phyloP scores from a whole-genome alignment of 441 rosid species.

The Eruca vesicaria region DNA sequence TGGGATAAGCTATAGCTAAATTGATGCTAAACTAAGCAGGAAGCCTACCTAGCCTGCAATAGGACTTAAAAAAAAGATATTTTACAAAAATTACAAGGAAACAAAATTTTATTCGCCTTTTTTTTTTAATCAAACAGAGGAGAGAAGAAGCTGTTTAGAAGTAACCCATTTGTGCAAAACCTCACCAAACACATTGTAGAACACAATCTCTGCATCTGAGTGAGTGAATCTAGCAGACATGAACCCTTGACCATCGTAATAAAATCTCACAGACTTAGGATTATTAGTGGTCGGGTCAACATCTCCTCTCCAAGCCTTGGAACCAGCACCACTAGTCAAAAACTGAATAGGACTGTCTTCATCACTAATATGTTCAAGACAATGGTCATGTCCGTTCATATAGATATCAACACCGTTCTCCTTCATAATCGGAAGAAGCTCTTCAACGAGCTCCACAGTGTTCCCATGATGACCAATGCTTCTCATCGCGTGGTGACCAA shows the following conservation, averaged over 20 bases:
- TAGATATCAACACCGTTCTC: conserved; percentile 55
- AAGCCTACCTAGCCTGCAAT: conserved; percentile 40
- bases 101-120: not conserved
- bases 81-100: conserved; percentile 28
- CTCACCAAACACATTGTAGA: conserved; percentile 39
- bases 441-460: conserved; percentile 54
- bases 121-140: conserved; percentile 20
- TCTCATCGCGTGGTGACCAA: conserved; percentile 79
- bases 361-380: conserved; percentile 61
- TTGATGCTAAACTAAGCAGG: conserved; percentile 33
- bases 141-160: conserved; percentile 28
- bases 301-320: conserved; percentile 51
- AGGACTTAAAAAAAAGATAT: conserved; percentile 20
- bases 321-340: conserved; percentile 46
- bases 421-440: conserved; percentile 62
- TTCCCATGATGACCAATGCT: conserved; percentile 72
- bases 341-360: conserved; percentile 42
- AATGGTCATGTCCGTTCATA: conserved; percentile 74
- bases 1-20: conserved; percentile 21
- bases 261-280: conserved; percentile 35
- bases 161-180: conserved; percentile 38
- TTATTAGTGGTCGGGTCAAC: conserved; percentile 21
- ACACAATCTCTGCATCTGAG: conserved; percentile 36
- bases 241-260: conserved; percentile 46
- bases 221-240: conserved; percentile 41